phyloP scores from a whole-genome alignment of 2,329 filamentous ascomycete genomes.

The Meredithiella fracta region DNA sequence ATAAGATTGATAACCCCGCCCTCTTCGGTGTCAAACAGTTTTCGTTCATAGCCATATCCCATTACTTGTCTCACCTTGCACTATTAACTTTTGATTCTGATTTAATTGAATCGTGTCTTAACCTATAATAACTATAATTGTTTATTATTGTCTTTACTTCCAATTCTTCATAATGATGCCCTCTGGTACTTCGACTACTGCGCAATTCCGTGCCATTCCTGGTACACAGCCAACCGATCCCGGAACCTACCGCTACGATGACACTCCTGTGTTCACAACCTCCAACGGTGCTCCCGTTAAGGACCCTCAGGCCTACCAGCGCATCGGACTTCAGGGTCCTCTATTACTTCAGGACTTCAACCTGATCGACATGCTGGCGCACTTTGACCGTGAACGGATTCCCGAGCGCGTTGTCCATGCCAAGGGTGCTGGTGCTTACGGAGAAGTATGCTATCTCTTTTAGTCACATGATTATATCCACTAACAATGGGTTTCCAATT shows the following conservation, averaged over 20 bases:
- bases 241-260: conserved; percentile 30
- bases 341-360: conserved; percentile 28
- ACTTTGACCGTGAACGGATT: conserved; percentile 36
- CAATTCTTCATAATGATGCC: not conserved
- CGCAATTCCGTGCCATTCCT: conserved; percentile 37
- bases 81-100: no score
- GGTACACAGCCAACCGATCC: conserved; percentile 13
- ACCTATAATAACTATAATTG: no score
- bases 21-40: no score
- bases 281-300: conserved; percentile 43
- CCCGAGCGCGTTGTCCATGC: conserved; percentile 42
- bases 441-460: conserved; percentile 17
- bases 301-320: conserved; percentile 31
- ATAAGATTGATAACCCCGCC: no score
- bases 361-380: conserved; percentile 43
- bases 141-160: not conserved
- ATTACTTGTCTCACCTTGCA: no score
- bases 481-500: not conserved
- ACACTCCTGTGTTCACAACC: conserved; percentile 41
- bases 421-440: conserved; percentile 40
- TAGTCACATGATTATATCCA: not conserved
- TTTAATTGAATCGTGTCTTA: no score
- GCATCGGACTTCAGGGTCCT: conserved; percentile 33
- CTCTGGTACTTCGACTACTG: conserved; percentile 16
- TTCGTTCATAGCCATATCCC: no score